Evolutionary conservation across 345 rosid genomes (phyloP).

Genomic region (Populus nigra): DNA sequence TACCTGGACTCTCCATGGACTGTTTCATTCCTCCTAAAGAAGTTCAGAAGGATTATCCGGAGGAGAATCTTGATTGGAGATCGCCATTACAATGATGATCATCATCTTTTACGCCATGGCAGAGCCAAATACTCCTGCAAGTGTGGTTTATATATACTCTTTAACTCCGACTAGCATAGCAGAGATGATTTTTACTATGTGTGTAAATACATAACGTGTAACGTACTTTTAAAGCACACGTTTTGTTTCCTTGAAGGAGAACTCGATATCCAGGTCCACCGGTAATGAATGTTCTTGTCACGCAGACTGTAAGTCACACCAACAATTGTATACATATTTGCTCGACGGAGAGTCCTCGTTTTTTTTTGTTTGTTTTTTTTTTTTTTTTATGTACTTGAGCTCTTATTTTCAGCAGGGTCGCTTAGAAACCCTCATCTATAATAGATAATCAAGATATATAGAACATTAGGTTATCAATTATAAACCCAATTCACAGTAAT

Average conservation of each 20-base stretch:
- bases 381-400: neutral
- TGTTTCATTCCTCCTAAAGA: constrained; percentile 89
- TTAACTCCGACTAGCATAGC: neutral
- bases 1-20: constrained; percentile 70
- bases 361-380: neutral
- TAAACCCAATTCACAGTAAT: no score
- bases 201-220: neutral
- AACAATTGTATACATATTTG: neutral
- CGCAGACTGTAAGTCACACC: neutral
- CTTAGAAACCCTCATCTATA: no score
- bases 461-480: no score
- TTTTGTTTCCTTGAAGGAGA: neutral
- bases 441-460: no score
- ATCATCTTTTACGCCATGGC: neutral
- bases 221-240: neutral
- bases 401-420: no score
- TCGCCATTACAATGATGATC: constrained; percentile 29
- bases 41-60: constrained; percentile 40
- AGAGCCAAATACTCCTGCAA: neutral
- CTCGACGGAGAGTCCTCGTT: neutral
- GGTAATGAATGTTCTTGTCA: neutral
- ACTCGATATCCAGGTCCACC: neutral
- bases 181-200: neutral
- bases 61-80: constrained; percentile 39
- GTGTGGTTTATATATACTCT: neutral